Conservation (phyloP, 768 basidiomycete species). For the Sistotremastrum niveocremeum region DNA sequence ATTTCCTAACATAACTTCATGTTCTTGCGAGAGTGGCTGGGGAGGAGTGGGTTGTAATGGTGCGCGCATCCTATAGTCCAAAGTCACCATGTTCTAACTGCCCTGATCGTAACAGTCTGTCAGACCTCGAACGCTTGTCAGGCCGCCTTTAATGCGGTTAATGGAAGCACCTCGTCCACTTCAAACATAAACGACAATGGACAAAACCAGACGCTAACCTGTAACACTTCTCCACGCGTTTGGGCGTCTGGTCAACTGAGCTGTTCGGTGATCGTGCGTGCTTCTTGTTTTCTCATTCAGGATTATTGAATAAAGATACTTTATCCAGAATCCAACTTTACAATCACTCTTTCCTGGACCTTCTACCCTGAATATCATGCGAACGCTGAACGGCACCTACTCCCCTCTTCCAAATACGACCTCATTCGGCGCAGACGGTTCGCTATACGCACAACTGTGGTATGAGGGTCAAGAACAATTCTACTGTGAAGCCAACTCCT, state of each 20-base stretch:
- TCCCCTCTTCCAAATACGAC: conserved; percentile 54
- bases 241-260: conserved; percentile 75
- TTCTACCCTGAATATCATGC: conserved; percentile 66
- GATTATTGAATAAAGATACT: background rate
- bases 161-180: conserved; percentile 10
- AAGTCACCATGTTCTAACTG: background rate
- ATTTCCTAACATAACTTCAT: conserved; percentile 58
- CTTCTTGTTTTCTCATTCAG: background rate
- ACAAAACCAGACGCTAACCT: conserved; percentile 55
- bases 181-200: conserved; percentile 17
- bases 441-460: conserved; percentile 56
- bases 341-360: conserved; percentile 59
- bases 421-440: conserved; percentile 38
- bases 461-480: conserved; percentile 84
- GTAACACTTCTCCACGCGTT: conserved; percentile 55
- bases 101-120: conserved; percentile 36
- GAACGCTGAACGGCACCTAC: conserved; percentile 55
- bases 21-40: conserved; percentile 67
- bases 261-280: conserved; percentile 65
- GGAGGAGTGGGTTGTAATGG: conserved; percentile 58
- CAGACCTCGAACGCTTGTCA: conserved; percentile 53
- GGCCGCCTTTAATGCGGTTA: conserved; percentile 35
- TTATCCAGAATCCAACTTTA: conserved; percentile 64
- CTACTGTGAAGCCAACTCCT: conserved; percentile 61
- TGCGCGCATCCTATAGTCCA: background rate